Evolutionary conservation across 208 protist species (phyloP).

Genomic region (Leishmania lainsoni): DNA sequence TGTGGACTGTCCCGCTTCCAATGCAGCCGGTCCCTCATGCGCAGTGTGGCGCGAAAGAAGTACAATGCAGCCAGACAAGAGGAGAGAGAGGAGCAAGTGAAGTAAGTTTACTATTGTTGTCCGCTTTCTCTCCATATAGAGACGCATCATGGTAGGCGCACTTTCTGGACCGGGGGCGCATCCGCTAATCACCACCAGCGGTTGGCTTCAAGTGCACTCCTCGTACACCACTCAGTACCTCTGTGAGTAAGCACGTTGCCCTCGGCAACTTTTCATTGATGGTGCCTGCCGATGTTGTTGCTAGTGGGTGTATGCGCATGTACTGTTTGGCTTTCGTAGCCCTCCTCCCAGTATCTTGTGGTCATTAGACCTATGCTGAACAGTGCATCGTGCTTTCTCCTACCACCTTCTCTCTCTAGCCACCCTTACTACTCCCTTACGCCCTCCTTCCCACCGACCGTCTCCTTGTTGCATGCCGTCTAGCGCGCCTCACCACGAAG

Average conservation of each 20-base stretch:
- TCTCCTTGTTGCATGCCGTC: not conserved
- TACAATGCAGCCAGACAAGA: not conserved
- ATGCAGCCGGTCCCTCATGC: not conserved
- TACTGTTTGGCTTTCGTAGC: not conserved
- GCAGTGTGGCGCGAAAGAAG: not conserved
- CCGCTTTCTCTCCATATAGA: not conserved
- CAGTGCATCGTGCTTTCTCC: not conserved
- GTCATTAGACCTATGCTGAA: not conserved
- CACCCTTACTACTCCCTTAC: not conserved
- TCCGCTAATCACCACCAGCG: not conserved
- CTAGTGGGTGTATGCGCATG: not conserved
- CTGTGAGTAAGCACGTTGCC: not conserved
- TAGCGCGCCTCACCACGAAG: not conserved
- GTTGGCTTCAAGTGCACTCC: not conserved
- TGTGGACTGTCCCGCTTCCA: not conserved
- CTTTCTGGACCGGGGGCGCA: no score
- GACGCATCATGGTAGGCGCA: not conserved
- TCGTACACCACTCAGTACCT: not conserved
- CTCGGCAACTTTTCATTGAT: not conserved
- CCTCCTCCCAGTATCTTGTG: not conserved
- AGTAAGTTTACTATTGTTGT: not conserved
- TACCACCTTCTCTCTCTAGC: not conserved
- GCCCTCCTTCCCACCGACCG: not conserved
- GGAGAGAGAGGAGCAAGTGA: not conserved
- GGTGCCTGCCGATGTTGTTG: not conserved